phyloP scores from a whole-genome alignment of 768 basidiomycete species.

The Leucosporidium yakuticum region DNA sequence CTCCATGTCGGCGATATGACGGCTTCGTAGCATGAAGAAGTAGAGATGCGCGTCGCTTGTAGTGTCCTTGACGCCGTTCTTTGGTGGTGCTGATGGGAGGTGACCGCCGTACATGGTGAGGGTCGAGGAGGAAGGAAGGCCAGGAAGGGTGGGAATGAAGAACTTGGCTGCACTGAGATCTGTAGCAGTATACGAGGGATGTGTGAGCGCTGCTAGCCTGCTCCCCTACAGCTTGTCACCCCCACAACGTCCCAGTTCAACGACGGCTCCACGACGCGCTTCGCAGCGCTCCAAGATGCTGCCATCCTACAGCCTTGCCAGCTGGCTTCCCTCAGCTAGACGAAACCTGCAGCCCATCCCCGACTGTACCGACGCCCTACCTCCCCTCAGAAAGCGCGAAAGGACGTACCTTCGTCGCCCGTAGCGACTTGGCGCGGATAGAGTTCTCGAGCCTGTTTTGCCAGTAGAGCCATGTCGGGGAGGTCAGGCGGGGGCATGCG shows the following conservation, averaged over 20 bases:
- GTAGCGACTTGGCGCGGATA: constrained; percentile 2
- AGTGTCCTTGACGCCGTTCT: constrained; percentile 47
- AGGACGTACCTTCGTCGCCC: not conserved
- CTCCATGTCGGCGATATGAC: constrained; percentile 80
- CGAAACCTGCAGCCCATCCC: too few relatives aligned
- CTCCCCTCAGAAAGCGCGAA: not conserved
- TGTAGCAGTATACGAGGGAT: not conserved
- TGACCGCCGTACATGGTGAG: constrained; percentile 80
- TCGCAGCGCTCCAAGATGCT: not conserved
- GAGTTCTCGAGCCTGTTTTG: not conserved
- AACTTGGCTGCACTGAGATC: constrained; percentile 31
- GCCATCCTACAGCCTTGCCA: too few relatives aligned
- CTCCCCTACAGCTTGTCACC: too few relatives aligned
- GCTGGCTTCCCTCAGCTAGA: too few relatives aligned
- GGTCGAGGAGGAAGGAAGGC: constrained; percentile 62
- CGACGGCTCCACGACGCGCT: too few relatives aligned
- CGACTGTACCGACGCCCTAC: not conserved
- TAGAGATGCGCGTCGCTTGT: constrained; percentile 70
- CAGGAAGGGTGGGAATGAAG: constrained; percentile 52
- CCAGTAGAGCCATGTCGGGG: not conserved
- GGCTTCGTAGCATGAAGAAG: constrained; percentile 84
- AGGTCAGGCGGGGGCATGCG: not conserved
- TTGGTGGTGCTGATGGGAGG: constrained; percentile 63
- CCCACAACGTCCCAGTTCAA: too few relatives aligned
- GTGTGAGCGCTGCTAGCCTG: not conserved